Evolutionary conservation across 441 rosid species (phyloP).

Genomic region (Populus trichocarpa): DNA sequence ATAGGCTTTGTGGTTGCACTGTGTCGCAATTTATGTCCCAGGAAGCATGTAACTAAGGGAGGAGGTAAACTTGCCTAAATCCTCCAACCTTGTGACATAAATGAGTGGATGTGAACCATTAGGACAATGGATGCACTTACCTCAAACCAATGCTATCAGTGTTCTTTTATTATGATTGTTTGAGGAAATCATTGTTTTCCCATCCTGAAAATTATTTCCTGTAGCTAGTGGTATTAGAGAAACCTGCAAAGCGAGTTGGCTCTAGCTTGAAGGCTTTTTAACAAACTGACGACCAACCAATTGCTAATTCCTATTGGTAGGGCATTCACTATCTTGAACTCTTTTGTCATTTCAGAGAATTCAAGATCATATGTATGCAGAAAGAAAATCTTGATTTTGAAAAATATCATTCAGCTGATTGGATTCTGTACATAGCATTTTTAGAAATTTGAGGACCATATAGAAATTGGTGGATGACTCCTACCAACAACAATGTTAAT

Average conservation of each 20-base stretch:
- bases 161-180: neutral
- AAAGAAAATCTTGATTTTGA: neutral
- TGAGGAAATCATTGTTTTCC: neutral
- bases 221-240: neutral
- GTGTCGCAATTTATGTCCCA: neutral
- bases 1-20: neutral
- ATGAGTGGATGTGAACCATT: neutral
- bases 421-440: neutral
- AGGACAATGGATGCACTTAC: neutral
- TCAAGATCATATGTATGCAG: neutral
- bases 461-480: neutral
- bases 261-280: conserved; percentile 1
- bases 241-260: neutral
- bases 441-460: neutral
- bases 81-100: neutral
- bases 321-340: neutral
- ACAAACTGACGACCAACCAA: neutral
- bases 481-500: neutral
- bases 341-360: neutral
- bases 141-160: neutral
- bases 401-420: neutral
- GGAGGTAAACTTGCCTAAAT: neutral
- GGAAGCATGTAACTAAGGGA: neutral
- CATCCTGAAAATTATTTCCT: neutral
- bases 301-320: neutral